Evolutionary conservation across 1,284 basidiomycete species (phyloP).

Genomic region (Tylopilus sp.): DNA sequence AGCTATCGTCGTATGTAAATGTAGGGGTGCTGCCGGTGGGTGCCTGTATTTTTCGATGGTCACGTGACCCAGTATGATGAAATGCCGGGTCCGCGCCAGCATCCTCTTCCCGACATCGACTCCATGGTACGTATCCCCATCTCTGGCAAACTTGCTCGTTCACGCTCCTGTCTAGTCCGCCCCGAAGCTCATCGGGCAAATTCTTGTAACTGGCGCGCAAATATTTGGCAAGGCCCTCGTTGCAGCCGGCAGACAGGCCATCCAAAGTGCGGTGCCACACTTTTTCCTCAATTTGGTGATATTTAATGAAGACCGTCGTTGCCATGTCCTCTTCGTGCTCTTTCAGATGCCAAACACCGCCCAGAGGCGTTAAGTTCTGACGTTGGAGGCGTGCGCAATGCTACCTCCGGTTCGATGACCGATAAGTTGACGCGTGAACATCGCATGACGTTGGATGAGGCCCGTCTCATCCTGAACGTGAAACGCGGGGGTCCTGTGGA

Average conservation of each 20-base stretch:
- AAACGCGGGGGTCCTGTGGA: constrained; percentile 76
- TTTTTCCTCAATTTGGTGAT: not conserved
- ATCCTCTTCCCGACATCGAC: constrained; percentile 6
- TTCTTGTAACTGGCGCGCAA: constrained; percentile 74
- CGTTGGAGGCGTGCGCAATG: constrained; percentile 66
- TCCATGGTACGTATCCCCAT: constrained; percentile 25
- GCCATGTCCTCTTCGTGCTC: not conserved
- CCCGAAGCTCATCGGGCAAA: constrained; percentile 77
- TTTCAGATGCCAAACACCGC: constrained; percentile 74
- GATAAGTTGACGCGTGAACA: constrained; percentile 80
- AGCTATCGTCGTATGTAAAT: not conserved
- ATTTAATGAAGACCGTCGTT: constrained; percentile 6
- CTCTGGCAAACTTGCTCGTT: not conserved
- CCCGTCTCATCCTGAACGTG: constrained; percentile 88
- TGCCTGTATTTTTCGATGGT: constrained; percentile 13
- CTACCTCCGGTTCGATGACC: constrained; percentile 67
- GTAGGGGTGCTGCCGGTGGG: no score
- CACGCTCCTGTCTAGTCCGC: constrained; percentile 50
- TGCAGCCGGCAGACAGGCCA: constrained; percentile 90
- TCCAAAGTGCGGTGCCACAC: constrained; percentile 69
- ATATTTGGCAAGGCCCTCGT: constrained; percentile 90
- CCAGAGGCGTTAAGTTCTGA: constrained; percentile 64
- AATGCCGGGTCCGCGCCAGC: not conserved
- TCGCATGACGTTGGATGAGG: constrained; percentile 95
- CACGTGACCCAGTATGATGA: constrained; percentile 20